These are phyloP conservation scores for Aspergillus egyptiacus DNA, from an alignment of 495 filamentous ascomycete genomes.

Conservation along the genomic window DNA sequence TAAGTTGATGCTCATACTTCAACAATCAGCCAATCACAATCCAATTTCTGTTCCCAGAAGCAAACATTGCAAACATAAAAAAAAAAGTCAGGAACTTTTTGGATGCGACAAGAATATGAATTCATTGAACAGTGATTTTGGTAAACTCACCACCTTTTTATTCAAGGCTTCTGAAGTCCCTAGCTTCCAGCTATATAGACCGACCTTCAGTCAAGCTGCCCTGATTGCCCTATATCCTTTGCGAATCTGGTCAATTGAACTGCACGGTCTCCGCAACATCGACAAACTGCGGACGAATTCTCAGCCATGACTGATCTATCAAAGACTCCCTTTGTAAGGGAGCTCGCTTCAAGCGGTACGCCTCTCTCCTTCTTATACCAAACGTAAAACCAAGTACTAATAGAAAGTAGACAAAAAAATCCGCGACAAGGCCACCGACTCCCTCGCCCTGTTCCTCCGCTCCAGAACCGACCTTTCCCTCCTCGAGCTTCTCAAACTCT, in stretches of 20 bases:
- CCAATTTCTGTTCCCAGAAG: not conserved
- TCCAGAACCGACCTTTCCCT: conserved; percentile 59
- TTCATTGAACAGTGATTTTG: conserved; percentile 1
- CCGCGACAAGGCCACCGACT: conserved; percentile 73
- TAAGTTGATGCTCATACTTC: not conserved
- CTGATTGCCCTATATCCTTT: not conserved
- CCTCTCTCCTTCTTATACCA: not conserved
- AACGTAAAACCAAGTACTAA: not conserved
- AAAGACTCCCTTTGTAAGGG: conserved; percentile 65
- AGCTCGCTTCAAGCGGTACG: conserved; percentile 71
- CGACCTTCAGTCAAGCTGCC: not conserved
- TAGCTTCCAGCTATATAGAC: not conserved
- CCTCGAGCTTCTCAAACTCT: conserved; percentile 82
- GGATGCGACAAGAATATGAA: not conserved
- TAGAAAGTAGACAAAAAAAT: conserved; percentile 62
- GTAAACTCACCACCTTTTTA: not conserved
- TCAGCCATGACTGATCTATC: conserved; percentile 45
- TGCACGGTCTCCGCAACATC: not conserved
- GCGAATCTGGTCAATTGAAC: not conserved
- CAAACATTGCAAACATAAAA: conserved; percentile 37
- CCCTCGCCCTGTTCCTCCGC: conserved; percentile 71
- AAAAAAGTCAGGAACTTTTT: conserved; percentile 18
- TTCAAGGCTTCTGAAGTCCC: not conserved
- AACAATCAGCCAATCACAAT: not conserved
- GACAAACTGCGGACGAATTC: conserved; percentile 1